Conservation (phyloP, 805 yeast genomes). For the Myxozyma vanderwaltii region DNA sequence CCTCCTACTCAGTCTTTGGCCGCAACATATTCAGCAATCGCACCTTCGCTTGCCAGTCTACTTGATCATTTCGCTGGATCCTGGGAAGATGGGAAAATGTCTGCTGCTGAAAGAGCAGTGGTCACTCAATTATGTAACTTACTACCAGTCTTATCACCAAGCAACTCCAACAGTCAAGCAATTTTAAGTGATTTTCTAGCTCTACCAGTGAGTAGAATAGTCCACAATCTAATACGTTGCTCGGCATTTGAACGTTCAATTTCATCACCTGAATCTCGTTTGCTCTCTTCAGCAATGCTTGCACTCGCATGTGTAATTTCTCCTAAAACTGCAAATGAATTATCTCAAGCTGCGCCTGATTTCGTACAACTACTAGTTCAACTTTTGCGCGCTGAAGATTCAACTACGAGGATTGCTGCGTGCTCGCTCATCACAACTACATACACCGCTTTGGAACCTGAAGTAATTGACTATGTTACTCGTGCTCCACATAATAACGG, state of each 20-base stretch:
- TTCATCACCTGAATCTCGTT: not conserved
- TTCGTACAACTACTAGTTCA: conserved; percentile 36
- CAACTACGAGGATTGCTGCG: conserved; percentile 26
- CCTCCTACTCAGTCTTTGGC: conserved; percentile 15
- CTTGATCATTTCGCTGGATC: not conserved
- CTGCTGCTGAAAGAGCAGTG: not conserved
- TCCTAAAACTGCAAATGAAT: conserved; percentile 9
- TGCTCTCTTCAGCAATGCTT: conserved; percentile 18
- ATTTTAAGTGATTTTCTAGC: conserved; percentile 3
- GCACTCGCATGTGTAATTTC: conserved; percentile 25
- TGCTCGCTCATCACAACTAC: conserved; percentile 21
- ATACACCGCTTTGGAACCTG: conserved; percentile 10
- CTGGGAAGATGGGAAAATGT: not conserved
- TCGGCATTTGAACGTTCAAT: not conserved
- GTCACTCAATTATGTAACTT: conserved; percentile 20
- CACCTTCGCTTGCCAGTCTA: conserved; percentile 7
- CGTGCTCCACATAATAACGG: conserved; percentile 22
- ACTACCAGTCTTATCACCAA: conserved; percentile 22
- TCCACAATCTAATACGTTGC: not conserved
- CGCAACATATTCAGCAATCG: conserved; percentile 11
- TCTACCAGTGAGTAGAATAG: not conserved
- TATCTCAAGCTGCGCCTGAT: conserved; percentile 33
- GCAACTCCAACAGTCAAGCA: conserved; percentile 7
- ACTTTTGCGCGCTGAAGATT: conserved; percentile 32
- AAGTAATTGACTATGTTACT: conserved; percentile 2